phyloP scores from a whole-genome alignment of 2,329 filamentous ascomycete species.

The Cytospora leucostoma region DNA sequence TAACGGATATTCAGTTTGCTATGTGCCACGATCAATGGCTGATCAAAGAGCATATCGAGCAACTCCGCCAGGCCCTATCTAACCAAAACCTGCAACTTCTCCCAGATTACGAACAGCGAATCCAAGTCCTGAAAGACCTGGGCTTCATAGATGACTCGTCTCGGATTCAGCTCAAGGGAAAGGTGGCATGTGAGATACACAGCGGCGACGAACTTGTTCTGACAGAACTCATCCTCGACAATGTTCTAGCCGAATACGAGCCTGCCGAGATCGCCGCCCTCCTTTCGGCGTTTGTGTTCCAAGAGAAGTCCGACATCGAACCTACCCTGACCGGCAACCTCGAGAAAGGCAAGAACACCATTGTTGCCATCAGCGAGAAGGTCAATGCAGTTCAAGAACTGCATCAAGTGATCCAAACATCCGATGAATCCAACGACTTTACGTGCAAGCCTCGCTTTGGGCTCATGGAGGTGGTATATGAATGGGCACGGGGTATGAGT shows the following conservation, averaged over 20 bases:
- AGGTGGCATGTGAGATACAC: conserved; percentile 97
- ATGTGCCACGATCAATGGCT: conserved; percentile 98
- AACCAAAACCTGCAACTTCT: conserved; percentile 95
- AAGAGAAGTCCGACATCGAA: conserved; percentile 86
- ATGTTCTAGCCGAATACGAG: conserved; percentile 92
- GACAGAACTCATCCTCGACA: conserved; percentile 94
- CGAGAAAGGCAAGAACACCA: conserved; percentile 79
- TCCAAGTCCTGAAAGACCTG: conserved; percentile 87
- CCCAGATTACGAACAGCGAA: conserved; percentile 94
- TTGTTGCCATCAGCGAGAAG: conserved; percentile 87
- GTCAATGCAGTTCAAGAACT: conserved; percentile 87
- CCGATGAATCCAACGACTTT: conserved; percentile 92
- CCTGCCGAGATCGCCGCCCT: conserved; percentile 95
- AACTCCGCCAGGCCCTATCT: conserved; percentile 85
- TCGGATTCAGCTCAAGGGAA: conserved; percentile 93
- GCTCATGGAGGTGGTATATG: conserved; percentile 95
- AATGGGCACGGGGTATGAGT: conserved; percentile 96
- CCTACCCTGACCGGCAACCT: conserved; percentile 81
- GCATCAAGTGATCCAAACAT: conserved; percentile 87
- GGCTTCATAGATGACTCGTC: conserved; percentile 86
- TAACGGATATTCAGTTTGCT: conserved; percentile 69
- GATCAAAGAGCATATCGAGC: conserved; percentile 88
- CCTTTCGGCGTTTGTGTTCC: conserved; percentile 93
- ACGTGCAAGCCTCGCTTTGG: conserved; percentile 85
- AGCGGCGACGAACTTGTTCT: conserved; percentile 95